A percentile compares a stretch with the other conserved stretches of the same genome.
Conservation (phyloP, 2,329 filamentous ascomycete species). For the Trichoderma arundinaceum region DNA sequence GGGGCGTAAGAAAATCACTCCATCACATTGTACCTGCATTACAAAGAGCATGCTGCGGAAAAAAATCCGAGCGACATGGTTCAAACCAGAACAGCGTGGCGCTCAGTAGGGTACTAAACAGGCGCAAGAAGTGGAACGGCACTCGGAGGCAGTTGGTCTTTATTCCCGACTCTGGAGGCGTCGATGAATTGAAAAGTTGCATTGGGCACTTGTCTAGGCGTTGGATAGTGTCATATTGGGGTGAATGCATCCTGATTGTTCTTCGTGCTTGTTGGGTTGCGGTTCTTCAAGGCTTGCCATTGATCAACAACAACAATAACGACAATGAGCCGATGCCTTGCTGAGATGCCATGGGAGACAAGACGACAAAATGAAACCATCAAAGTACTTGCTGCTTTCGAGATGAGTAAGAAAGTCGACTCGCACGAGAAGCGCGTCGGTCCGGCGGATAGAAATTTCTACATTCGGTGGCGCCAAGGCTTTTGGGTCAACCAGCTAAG, state of each 20-base stretch:
- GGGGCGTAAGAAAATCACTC: not conserved
- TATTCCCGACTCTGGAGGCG: constrained; percentile 8
- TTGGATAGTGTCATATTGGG: not conserved
- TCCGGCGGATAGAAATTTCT: constrained; percentile 25
- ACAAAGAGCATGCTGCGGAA: not conserved
- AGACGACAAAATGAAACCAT: not conserved
- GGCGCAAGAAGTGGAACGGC: not conserved
- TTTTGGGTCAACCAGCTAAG: not conserved
- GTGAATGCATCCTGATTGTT: not conserved
- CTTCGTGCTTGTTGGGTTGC: not conserved
- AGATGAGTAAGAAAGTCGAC: not conserved
- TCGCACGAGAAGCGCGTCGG: constrained; percentile 24
- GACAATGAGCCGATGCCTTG: not conserved
- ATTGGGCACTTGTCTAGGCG: not conserved
- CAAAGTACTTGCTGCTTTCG: not conserved
- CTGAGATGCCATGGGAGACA: too few relatives aligned
- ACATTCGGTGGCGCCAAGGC: constrained; percentile 18
- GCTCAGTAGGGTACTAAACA: not conserved
- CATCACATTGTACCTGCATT: not conserved
- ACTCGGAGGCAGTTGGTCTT: not conserved
- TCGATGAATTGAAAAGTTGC: not conserved
- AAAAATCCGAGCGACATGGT: too few relatives aligned
- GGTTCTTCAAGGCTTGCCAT: not conserved
- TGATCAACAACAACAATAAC: not conserved
- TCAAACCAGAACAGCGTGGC: constrained; percentile 14